A percentile compares a stretch with the other conserved stretches of the same genome.
phyloP scores from a whole-genome alignment of 2,329 filamentous ascomycete species.

The Lachnellula subtilissima region DNA sequence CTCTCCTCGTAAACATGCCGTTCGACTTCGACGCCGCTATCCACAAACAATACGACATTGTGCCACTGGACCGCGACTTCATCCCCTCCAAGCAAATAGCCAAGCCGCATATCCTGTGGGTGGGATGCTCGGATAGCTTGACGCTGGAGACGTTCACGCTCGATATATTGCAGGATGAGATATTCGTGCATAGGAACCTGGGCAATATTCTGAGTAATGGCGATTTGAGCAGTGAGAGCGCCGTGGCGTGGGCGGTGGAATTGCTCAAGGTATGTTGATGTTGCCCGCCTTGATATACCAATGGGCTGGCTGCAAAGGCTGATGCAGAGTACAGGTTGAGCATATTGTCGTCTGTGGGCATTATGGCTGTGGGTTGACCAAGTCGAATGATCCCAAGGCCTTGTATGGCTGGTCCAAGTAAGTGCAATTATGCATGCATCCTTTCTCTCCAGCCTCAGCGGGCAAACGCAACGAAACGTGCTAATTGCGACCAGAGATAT shows the following conservation, averaged over 20 bases:
- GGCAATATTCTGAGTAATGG: constrained; percentile 58
- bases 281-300: not conserved
- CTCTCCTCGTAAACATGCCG: too few relatives aligned
- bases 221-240: constrained; percentile 55
- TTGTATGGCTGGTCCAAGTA: constrained; percentile 49
- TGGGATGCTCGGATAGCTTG: constrained; percentile 64
- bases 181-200: constrained; percentile 69
- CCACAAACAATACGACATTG: too few relatives aligned
- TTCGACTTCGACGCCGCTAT: too few relatives aligned
- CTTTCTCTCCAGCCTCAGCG: constrained; percentile 1
- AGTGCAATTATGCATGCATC: constrained; percentile 25
- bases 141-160: constrained; percentile 61
- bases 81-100: not conserved
- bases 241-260: constrained; percentile 60
- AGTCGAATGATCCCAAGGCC: constrained; percentile 38
- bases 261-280: constrained; percentile 48
- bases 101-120: constrained; percentile 54
- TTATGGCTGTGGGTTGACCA: constrained; percentile 49
- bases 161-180: constrained; percentile 57
- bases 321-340: constrained; percentile 37
- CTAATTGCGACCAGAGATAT: constrained; percentile 15
- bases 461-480: too few relatives aligned
- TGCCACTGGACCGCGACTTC: too few relatives aligned
- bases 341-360: constrained; percentile 53
- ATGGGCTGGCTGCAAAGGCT: not conserved